Base-by-base conservation (phyloP, 2,329 filamentous ascomycete genomes). In the Fusarium sulawesiense region DNA sequence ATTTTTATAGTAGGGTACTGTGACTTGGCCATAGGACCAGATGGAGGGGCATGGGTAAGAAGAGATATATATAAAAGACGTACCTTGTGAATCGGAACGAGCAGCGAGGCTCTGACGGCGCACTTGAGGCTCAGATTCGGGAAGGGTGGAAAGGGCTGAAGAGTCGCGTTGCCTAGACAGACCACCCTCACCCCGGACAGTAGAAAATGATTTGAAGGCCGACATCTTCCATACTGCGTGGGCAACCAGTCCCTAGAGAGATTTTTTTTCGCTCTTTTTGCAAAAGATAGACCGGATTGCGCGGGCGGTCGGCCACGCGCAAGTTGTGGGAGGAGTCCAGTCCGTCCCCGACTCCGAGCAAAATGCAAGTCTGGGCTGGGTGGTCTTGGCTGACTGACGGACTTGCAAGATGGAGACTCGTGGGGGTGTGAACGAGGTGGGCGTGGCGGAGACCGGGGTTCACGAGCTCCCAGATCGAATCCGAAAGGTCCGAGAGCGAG, bases 141-240 rank as follows among this genome's bases (percentile, higher is more conserved):
- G 67, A 56, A 69, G 71, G 50, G 50, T 74, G 18, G 76, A 66
- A 50, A 74, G 48, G 60, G 68, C 58, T 57, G 73, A 74, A 60
- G 73, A 70, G 66, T 76, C 66, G 41, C 64, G 65, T 64, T 61
- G 74, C 46, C 71, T 65, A 63, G 67, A 67, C 68, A 68, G 70
- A 68, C 75, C 73, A 74, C 69, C 71, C 54, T 78, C 73, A 70
- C 70, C 75, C 54, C 64, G 63, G 42, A 66, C 44, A 61, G 72
- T 66, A 71, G 73, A 67, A 67, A 74, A 76, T 68, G 75, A 66
- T 66, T 76, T 68, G 53, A 72, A 76, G 61, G 73, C 64, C 62
- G 76, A 72, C 79, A 80, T 80, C 42, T 80, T 74, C 78, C 79
- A 80, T 80, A 66, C 76, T 80, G 78, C 57, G 70, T 71, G 63